Evolutionary conservation across 177 flowering plant genomes (phyloP).

Genomic region (Telopea speciosissima): DNA sequence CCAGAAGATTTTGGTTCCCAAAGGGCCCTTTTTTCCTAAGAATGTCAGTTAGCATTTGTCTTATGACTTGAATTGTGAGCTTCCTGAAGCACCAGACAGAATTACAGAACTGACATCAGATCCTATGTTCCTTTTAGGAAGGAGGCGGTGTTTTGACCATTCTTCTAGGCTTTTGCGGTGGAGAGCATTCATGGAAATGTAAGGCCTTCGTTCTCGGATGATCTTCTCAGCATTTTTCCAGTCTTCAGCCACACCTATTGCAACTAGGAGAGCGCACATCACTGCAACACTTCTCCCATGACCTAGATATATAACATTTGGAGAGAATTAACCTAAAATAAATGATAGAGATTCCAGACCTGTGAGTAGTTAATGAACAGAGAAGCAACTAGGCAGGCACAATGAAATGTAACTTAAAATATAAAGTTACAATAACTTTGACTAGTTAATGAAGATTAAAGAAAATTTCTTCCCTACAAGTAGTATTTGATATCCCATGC

Average conservation of each 20-base stretch:
- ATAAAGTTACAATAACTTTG: too few relatives aligned
- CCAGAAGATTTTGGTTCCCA: background rate
- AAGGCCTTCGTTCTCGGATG: slow-evolving; percentile 56
- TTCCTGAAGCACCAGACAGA: slow-evolving; percentile 13
- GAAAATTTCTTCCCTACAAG: too few relatives aligned
- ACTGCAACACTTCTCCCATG: slow-evolving; percentile 97
- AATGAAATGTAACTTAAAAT: background rate
- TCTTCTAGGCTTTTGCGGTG: slow-evolving; percentile 74
- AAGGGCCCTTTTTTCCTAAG: too few relatives aligned
- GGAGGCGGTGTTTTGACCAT: slow-evolving; percentile 65
- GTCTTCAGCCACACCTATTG: slow-evolving; percentile 66
- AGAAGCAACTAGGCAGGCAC: background rate
- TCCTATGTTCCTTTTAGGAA: slow-evolving; percentile 30
- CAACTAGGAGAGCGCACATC: slow-evolving; percentile 73
- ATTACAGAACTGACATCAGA: slow-evolving; percentile 22
- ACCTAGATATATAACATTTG: slow-evolving; percentile 39
- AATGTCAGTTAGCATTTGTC: background rate
- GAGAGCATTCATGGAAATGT: slow-evolving; percentile 61
- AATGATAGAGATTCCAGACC: background rate
- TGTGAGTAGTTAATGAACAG: background rate
- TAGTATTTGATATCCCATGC: too few relatives aligned
- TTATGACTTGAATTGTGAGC: background rate
- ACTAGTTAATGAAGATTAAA: too few relatives aligned
- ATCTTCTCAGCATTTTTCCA: slow-evolving; percentile 79
- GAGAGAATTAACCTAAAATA: background rate